Conservation (phyloP, 176 grass and related monocot species). For the Oryza glumipatula region DNA sequence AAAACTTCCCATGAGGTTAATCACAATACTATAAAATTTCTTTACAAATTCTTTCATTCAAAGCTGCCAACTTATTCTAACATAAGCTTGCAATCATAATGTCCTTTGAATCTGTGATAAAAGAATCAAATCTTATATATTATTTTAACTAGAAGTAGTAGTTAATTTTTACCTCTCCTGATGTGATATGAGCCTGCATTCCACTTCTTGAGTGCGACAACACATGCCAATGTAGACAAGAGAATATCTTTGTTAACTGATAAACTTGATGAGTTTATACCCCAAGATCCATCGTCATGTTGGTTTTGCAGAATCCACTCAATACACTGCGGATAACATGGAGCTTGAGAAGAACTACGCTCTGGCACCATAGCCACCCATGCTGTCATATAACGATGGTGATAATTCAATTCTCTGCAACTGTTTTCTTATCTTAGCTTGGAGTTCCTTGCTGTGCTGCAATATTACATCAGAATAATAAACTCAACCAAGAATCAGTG, state of each 20-base stretch:
- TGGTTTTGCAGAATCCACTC: constrained; percentile 77
- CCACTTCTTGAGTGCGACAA: constrained; percentile 78
- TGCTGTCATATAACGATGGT: constrained; percentile 67
- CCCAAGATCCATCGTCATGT: constrained; percentile 72
- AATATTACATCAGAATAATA: background rate
- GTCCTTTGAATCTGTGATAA: too few species aligned
- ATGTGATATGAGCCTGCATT: constrained; percentile 63
- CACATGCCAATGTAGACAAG: constrained; percentile 68
- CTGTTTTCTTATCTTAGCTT: constrained; percentile 60
- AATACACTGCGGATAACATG: constrained; percentile 62
- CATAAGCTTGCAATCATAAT: too few species aligned
- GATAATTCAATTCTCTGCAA: constrained; percentile 32
- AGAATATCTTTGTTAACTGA: constrained; percentile 52
- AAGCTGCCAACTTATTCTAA: too few species aligned
- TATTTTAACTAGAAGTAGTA: too few species aligned
- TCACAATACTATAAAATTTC: too few species aligned
- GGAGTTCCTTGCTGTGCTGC: constrained; percentile 42
- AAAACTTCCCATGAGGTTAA: too few species aligned
- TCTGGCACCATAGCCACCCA: constrained; percentile 87
- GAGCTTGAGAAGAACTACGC: constrained; percentile 39
- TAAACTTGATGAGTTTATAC: constrained; percentile 12
- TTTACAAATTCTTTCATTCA: too few species aligned
- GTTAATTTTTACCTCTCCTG: constrained; percentile 35
- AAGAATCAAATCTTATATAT: too few species aligned
- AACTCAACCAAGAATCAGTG: too few species aligned